Percentiles rank a stretch among this genome's conserved stretches.
phyloP scores from a whole-genome alignment of 495 filamentous ascomycete genomes.

The Aspergillus cavernicola region DNA sequence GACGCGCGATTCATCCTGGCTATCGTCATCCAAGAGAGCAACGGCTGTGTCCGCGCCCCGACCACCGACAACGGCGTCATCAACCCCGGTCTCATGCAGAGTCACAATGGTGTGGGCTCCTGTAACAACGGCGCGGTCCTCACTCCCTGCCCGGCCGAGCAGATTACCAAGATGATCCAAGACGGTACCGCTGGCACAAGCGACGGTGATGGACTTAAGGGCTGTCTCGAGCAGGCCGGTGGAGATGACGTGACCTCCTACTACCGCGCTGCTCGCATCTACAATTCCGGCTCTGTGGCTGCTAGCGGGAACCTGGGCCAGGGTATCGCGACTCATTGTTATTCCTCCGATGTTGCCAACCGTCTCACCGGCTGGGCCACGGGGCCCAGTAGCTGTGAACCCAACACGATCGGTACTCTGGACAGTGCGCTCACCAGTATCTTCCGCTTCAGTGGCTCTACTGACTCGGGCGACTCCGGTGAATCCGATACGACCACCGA shows the following conservation, averaged over 20 bases:
- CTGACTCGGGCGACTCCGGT: neutral
- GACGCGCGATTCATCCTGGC: slow-evolving; percentile 58
- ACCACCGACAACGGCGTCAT: slow-evolving; percentile 42
- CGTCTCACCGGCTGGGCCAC: slow-evolving; percentile 39
- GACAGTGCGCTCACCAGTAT: neutral
- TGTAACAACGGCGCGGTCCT: slow-evolving; percentile 38
- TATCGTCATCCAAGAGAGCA: slow-evolving; percentile 56
- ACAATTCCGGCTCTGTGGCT: slow-evolving; percentile 55
- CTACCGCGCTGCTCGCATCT: slow-evolving; percentile 51
- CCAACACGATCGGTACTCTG: neutral
- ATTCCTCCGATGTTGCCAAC: slow-evolving; percentile 46
- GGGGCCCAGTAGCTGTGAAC: slow-evolving; percentile 22
- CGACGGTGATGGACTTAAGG: slow-evolving; percentile 40
- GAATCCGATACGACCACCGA: neutral
- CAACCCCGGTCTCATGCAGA: slow-evolving; percentile 57
- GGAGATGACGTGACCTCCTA: slow-evolving; percentile 30
- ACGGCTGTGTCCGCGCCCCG: slow-evolving; percentile 53
- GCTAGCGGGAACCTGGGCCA: slow-evolving; percentile 43
- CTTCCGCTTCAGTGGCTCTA: neutral
- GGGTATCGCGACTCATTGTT: slow-evolving; percentile 53
- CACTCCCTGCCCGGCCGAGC: slow-evolving; percentile 42
- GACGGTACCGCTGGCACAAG: slow-evolving; percentile 23
- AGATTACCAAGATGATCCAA: slow-evolving; percentile 47
- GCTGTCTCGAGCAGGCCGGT: slow-evolving; percentile 30
- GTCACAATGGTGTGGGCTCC: slow-evolving; percentile 42